Conservation (phyloP, 345 rosid species). For the Aquilaria yunnanensis region DNA sequence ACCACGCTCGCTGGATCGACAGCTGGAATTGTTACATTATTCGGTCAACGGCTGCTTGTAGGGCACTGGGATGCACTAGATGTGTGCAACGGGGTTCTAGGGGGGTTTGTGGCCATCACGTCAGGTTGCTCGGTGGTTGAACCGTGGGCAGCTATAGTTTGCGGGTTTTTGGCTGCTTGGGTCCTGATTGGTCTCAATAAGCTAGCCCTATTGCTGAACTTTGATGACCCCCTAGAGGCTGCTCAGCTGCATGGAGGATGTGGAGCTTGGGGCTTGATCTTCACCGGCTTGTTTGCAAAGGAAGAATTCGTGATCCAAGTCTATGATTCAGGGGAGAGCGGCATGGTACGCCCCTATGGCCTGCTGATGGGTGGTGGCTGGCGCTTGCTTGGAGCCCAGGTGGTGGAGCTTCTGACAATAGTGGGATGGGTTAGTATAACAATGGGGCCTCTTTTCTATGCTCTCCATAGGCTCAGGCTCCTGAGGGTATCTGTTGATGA, state of each 20-base stretch:
- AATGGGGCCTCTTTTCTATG: slow-evolving; percentile 55
- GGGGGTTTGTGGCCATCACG: slow-evolving; percentile 55
- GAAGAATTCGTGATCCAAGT: slow-evolving; percentile 51
- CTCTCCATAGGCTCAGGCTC: slow-evolving; percentile 35
- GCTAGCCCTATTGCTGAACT: slow-evolving; percentile 26
- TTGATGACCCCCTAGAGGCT: slow-evolving; percentile 61
- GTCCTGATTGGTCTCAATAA: slow-evolving; percentile 49
- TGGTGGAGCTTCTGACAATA: slow-evolving; percentile 35
- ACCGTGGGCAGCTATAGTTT: slow-evolving; percentile 63
- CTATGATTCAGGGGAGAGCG: slow-evolving; percentile 34
- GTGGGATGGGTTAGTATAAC: slow-evolving; percentile 40
- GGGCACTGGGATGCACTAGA: slow-evolving; percentile 65
- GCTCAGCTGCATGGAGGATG: slow-evolving; percentile 62
- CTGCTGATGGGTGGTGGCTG: slow-evolving; percentile 58
- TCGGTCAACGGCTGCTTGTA: slow-evolving; percentile 39
- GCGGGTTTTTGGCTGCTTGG: slow-evolving; percentile 45
- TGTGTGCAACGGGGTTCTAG: slow-evolving; percentile 53
- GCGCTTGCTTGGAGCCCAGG: slow-evolving; percentile 45
- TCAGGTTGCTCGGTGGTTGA: slow-evolving; percentile 63
- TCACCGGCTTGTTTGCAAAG: slow-evolving; percentile 55
- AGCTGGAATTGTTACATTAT: slow-evolving; percentile 42
- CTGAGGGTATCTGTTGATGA: slow-evolving; percentile 42
- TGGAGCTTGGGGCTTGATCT: slow-evolving; percentile 58
- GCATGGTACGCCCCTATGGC: slow-evolving; percentile 39
- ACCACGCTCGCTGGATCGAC: slow-evolving; percentile 52